Evolutionary conservation across 169 alveolate species (phyloP).

Genomic region (Cryptosporidium ryanae): DNA sequence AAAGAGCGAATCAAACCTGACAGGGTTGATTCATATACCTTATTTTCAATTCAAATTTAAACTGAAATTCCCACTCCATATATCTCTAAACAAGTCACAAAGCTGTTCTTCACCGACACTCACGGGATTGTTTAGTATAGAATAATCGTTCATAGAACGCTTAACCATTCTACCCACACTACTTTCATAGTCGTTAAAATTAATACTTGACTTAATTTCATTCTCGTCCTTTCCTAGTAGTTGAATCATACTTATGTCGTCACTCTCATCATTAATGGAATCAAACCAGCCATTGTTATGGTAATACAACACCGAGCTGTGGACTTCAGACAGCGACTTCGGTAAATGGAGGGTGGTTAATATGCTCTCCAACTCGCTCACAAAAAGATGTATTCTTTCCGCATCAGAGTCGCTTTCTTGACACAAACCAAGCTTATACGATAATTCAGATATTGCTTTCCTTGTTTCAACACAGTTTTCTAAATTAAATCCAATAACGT

Average conservation of each 20-base stretch:
- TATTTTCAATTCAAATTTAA: no score
- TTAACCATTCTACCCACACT: slow-evolving; percentile 43
- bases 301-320: background rate
- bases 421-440: slow-evolving; percentile 20
- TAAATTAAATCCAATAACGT: slow-evolving; percentile 33
- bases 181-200: background rate
- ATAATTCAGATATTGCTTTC: slow-evolving; percentile 1
- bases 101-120: slow-evolving; percentile 2
- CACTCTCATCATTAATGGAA: background rate
- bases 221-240: background rate
- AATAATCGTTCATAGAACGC: slow-evolving; percentile 51
- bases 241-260: background rate
- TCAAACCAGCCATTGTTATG: slow-evolving; percentile 52
- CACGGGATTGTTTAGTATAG: slow-evolving; percentile 55
- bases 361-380: slow-evolving; percentile 9
- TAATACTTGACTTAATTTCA: slow-evolving; percentile 2
- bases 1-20: no score
- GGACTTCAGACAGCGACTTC: slow-evolving; percentile 1
- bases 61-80: slow-evolving; percentile 9
- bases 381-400: background rate
- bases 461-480: background rate
- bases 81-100: background rate
- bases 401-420: background rate
- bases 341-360: slow-evolving; percentile 15
- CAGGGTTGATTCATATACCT: no score